Evolutionary conservation across 106 monocot genomes (phyloP), one percentile per base, ranked within the genome.

Genomic region (Ottelia alismoides): DNA sequence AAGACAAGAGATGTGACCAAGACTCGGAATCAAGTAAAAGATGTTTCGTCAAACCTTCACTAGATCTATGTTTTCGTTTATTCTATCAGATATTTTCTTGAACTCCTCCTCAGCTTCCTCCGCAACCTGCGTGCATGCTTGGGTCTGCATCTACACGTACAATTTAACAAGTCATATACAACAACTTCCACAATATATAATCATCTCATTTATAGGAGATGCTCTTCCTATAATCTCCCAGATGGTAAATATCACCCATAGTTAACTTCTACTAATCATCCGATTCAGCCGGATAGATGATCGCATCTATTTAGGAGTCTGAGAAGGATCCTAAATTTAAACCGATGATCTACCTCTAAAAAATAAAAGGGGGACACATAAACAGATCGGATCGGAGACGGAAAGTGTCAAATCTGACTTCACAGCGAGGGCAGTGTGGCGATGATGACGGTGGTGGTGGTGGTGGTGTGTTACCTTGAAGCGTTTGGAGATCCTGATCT

Each of bases 61-160:
- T 5, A 73, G 32, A 67, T 84, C 75, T 40, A 59, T 52, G 51
- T 78, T 78, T 57, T 88, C 94, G 25, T 51, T 72, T 31, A 88
- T 84, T 51, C 57, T 85, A 19, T 85, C 88, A 54, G 74, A 76
- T 25, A 81, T 67, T 58, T 85, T 89, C 62, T 76, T 81, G 47
- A 79, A 79, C 30, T 96, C 89, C 64, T 76, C 82, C 21, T 96
- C 89, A 16, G 65, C 67, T 27, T 96, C 85, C 20, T 85, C 78
- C 30, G 78, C 43, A 35, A 85, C 44, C 32, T 89, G 85, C 58
- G 64, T 56, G 48, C 85, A 85, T 57, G 72, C 74, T 64, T 96
- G 85, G 27, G 76, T 79, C 52, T 89, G 84, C 40, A 71, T 75
- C 96, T 96, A 71, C 18, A 52, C n/a, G n/a, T n/a, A n/a, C n/a